Base-by-base conservation (phyloP, 1,139 yeast genomes). In the Lodderomyces beijingensis region DNA sequence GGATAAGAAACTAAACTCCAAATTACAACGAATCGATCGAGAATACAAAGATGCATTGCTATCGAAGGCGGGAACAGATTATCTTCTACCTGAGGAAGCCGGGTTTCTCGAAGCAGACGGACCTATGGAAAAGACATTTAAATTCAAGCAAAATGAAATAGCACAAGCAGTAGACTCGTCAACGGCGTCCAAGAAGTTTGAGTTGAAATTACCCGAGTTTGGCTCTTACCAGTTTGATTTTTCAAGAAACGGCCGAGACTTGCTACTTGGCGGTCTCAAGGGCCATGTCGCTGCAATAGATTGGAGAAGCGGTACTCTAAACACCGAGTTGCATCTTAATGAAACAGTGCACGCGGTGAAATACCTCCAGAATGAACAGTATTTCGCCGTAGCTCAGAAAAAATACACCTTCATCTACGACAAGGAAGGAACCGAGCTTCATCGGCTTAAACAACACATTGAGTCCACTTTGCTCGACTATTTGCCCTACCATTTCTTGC, bases 271-370 rank as follows among this genome's bases (percentile, higher is more conserved):
- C 9, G 98, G 99, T 12, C 66, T 69, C 31, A 88, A 87, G 53
- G 99, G 99, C 3, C 98, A 93, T 64, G 79, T 93, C 34, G 97
- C 98, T 0, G 77, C 94, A 4, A 81, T 93, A 65, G 96, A 93
- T 59, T 93, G 98, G 97, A 77, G 94, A 53, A 77, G 79, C 29
- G 97, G 98, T 9, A 67, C 65, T 28, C 62, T 91, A 29, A 81
- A 77, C 38, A 79, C 94, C 34, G 99, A 93, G 55, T 58, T 93
- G 35, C 78, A 86, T 51, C 65, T 93, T 17, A 81, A 83, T 47
- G 98, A 93, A 58, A 87, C 97, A 0, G 86, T 88, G 7, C 75
- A 86, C 50, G 94, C 89, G 1, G 96, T 89, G 25, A 84, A 88
- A 49, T 88, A 82, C 62, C 66, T 93, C 42, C 96, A 91, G 50